Base-by-base conservation (phyloP, 768 basidiomycete genomes). In the Mycena leptocephala region DNA sequence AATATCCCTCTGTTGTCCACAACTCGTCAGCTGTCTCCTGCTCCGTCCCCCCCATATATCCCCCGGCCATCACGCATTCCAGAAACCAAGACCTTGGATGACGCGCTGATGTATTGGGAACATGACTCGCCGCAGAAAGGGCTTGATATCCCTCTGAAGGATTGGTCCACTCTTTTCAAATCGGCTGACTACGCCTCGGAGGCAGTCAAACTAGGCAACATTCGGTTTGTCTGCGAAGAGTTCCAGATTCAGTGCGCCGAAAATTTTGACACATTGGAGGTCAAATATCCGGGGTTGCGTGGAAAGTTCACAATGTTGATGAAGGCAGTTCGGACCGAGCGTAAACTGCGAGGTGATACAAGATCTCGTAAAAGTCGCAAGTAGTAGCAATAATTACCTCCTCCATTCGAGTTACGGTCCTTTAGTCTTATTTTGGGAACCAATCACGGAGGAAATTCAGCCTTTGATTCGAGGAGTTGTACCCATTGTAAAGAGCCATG, bases 61-160 rank as follows among this genome's bases (percentile, higher is more conserved):
- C 58, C 70, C 3, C 58, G 41, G 41, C 51, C 56, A 30, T 10
- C n/a, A 35, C 75, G 75, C 26, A 81, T 77, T 28, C 79, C 80
- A 10, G 35, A 64, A 62, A 78, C 77, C 13, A 76, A 75, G 14
- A 65, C 69, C 14, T 48, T 81, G 32, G 79, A 81, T 48, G 77
- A 81, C 62, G 79, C 72, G 10, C 70, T 81, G 32, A 22, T 24
- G 24, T 81, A 79, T 59, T 81, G 79, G 80, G 46, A 74, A 26
- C 20, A 61, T 13, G 77, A 79, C 20, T 58, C 56, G 16, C 58
- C 75, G 10, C n/a, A 67, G 26, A 76, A 75, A 26, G 79, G 79
- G 1, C 76, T 78, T 11, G 28, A 63, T 18, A 30, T 73, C 18
- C 77, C 76, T 18, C 51, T 80, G 43, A 74, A 70, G 61, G 20